These are phyloP conservation scores for Peniophora sp. DNA, from an alignment of 1,284 basidiomycete genomes.

Conservation along the genomic window DNA sequence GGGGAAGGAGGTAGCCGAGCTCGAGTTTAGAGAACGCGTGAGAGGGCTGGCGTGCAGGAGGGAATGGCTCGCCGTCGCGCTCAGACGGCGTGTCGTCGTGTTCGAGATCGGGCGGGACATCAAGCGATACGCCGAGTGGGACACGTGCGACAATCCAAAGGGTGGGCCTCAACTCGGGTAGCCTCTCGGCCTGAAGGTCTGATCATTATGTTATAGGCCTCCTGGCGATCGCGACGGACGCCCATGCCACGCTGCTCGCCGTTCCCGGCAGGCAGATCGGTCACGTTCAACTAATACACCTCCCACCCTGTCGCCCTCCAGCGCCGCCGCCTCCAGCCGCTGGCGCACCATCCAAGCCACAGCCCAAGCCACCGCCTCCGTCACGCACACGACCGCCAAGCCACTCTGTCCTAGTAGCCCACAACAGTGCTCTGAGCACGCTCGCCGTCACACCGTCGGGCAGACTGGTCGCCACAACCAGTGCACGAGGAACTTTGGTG, in stretches of 20 bases:
- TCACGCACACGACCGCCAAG: slow-evolving; percentile 44
- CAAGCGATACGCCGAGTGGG: slow-evolving; percentile 72
- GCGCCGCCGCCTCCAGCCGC: slow-evolving; percentile 31
- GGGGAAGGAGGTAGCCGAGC: slow-evolving; percentile 73
- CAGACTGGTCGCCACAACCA: slow-evolving; percentile 78
- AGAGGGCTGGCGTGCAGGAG: slow-evolving; percentile 74
- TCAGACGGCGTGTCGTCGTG: slow-evolving; percentile 71
- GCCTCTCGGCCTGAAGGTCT: background rate
- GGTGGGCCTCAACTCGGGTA: slow-evolving; percentile 41
- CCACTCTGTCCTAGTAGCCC: slow-evolving; percentile 80
- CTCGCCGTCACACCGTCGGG: slow-evolving; percentile 76
- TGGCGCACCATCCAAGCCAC: too few species aligned
- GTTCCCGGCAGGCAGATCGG: slow-evolving; percentile 86
- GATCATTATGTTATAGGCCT: slow-evolving; percentile 48
- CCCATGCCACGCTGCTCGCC: slow-evolving; percentile 74
- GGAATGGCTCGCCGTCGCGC: slow-evolving; percentile 78
- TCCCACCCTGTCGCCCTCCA: slow-evolving; percentile 69
- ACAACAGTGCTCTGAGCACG: slow-evolving; percentile 73
- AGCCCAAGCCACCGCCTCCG: slow-evolving; percentile 27
- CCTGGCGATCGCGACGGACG: slow-evolving; percentile 71
- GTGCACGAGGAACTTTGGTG: slow-evolving; percentile 78
- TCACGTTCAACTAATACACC: slow-evolving; percentile 84
- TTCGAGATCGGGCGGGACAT: slow-evolving; percentile 65
- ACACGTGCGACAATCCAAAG: slow-evolving; percentile 82
- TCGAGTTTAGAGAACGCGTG: slow-evolving; percentile 88